Percentiles rank a stretch among this genome's conserved stretches.
These are phyloP conservation scores for Tuber calosporum DNA, from an alignment of 495 filamentous ascomycete genomes.

Conservation along the genomic window DNA sequence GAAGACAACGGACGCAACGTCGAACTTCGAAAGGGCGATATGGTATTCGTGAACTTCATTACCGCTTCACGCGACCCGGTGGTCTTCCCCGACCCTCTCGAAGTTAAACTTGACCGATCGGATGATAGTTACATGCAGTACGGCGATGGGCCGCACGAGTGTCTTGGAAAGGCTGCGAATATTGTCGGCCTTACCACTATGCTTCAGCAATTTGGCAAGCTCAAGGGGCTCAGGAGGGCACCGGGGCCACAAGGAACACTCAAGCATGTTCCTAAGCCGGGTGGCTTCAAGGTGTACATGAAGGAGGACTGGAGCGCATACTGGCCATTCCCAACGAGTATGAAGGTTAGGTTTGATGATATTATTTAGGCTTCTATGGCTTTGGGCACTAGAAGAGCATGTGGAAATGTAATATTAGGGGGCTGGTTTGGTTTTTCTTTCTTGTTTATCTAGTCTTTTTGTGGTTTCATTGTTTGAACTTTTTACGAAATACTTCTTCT, in stretches of 20 bases:
- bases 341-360: constrained; percentile 53
- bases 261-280: constrained; percentile 59
- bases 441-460: neutral
- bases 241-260: constrained; percentile 62
- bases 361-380: constrained; percentile 15
- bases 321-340: constrained; percentile 67
- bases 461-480: neutral
- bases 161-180: constrained; percentile 54
- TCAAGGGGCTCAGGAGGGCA: constrained; percentile 60
- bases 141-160: constrained; percentile 51
- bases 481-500: neutral
- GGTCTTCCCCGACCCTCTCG: constrained; percentile 61
- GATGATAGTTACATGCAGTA: constrained; percentile 63
- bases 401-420: constrained; percentile 12
- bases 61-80: constrained; percentile 54
- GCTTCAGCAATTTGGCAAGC: constrained; percentile 51
- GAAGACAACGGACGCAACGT: constrained; percentile 27
- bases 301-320: constrained; percentile 64
- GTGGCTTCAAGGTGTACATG: constrained; percentile 62
- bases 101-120: constrained; percentile 61
- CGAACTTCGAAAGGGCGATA: constrained; percentile 41
- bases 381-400: neutral
- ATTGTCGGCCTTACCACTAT: constrained; percentile 55
- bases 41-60: constrained; percentile 54
- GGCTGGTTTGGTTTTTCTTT: constrained; percentile 7